Percentiles rank a stretch among this genome's conserved stretches.
These are phyloP conservation scores for Vitis amurensis DNA, from an alignment of 164 flowering plant genomes.

Conservation along the genomic window DNA sequence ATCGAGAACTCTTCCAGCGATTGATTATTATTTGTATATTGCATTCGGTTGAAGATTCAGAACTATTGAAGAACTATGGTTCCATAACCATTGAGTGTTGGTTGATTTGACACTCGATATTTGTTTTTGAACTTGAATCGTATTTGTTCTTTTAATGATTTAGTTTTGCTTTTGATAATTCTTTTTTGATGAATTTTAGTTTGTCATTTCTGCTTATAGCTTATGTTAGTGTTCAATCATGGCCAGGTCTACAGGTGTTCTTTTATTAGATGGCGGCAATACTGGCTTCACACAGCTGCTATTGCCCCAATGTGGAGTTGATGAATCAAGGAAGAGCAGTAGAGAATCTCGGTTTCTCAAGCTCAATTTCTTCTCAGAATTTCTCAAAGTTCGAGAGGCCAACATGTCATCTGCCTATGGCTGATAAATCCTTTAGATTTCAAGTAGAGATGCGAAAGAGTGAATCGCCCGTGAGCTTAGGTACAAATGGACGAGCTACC, in stretches of 20 bases:
- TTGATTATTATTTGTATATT: no score
- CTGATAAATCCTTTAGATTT: slow-evolving; percentile 22
- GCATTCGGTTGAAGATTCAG: no score
- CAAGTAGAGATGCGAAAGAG: slow-evolving; percentile 45
- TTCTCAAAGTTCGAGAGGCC: slow-evolving; percentile 19
- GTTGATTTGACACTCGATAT: no score
- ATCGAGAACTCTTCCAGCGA: no score
- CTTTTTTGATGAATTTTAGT: no score
- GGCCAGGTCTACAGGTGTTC: slow-evolving; percentile 11
- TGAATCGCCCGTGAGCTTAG: slow-evolving; percentile 36
- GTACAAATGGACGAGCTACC: slow-evolving; percentile 49
- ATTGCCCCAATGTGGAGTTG: slow-evolving; percentile 32
- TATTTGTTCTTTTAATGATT: no score
- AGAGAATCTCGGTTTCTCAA: slow-evolving; percentile 41
- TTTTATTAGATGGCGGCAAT: slow-evolving; percentile 45
- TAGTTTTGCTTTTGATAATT: no score
- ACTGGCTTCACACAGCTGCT: slow-evolving; percentile 58
- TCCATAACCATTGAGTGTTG: no score
- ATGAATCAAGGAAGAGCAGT: slow-evolving; percentile 27
- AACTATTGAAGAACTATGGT: no score
- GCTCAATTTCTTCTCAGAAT: slow-evolving; percentile 33
- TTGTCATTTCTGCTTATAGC: no score
- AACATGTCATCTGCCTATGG: slow-evolving; percentile 3
- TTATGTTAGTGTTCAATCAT: no score
- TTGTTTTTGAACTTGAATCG: no score